Conservation (phyloP, 2,329 filamentous ascomycete genomes). For the Colletotrichum trifolii region DNA sequence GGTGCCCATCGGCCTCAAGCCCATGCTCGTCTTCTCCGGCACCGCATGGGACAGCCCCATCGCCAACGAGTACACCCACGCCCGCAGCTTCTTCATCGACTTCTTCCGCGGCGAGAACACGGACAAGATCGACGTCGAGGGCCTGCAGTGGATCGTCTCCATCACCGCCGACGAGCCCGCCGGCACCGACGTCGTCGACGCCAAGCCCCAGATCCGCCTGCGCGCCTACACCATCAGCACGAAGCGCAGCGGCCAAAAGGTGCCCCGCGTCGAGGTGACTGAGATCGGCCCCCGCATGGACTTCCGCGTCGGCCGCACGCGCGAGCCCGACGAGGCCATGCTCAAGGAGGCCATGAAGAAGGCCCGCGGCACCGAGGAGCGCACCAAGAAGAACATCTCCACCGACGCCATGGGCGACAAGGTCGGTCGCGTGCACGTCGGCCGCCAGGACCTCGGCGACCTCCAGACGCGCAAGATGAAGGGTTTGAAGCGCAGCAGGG, state of each 20-base stretch:
- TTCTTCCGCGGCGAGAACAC: conserved; percentile 84
- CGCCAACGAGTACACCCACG: conserved; percentile 81
- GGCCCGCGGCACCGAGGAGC: conserved; percentile 78
- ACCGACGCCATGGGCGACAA: conserved; percentile 96
- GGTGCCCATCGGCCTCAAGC: conserved; percentile 84
- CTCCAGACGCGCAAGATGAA: conserved; percentile 99
- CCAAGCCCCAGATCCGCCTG: conserved; percentile 70
- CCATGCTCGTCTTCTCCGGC: conserved; percentile 91
- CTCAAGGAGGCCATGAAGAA: conserved; percentile 93
- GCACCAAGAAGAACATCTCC: conserved; percentile 95
- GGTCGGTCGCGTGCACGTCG: conserved; percentile 90
- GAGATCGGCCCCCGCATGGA: conserved; percentile 96
- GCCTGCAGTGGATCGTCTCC: conserved; percentile 89
- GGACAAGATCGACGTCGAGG: conserved; percentile 91
- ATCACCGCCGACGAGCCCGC: conserved; percentile 77
- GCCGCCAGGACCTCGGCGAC: conserved; percentile 86
- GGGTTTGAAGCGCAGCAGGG: conserved; percentile 87
- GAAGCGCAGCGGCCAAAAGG: conserved; percentile 84
- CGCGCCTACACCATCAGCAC: conserved; percentile 89
- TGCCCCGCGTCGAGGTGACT: conserved; percentile 92
- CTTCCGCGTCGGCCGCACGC: conserved; percentile 84
- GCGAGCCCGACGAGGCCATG: conserved; percentile 80
- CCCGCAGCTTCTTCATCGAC: conserved; percentile 89
- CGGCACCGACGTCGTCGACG: conserved; percentile 53
- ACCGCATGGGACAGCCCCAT: conserved; percentile 87